phyloP scores from a whole-genome alignment of 345 rosid genomes.

The Camelina hispida region DNA sequence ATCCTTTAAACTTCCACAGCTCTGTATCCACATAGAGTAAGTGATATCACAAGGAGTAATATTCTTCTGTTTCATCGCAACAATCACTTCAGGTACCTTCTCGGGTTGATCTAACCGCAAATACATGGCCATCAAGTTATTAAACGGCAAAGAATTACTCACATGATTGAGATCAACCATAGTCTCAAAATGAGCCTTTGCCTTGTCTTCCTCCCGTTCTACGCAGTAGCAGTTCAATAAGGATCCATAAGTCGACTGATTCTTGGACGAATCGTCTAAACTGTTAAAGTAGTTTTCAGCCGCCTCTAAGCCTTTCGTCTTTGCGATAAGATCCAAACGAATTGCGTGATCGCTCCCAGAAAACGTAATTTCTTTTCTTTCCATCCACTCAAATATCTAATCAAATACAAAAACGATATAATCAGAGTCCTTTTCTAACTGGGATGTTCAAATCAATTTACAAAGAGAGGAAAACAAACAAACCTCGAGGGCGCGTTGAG shows the following conservation, averaged over 20 bases:
- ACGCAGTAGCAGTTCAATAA: slow-evolving; percentile 71
- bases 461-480: neutral
- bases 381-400: slow-evolving; percentile 87
- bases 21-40: slow-evolving; percentile 64
- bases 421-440: neutral
- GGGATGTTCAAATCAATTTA: neutral
- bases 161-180: slow-evolving; percentile 58
- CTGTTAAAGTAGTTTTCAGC: slow-evolving; percentile 62
- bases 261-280: slow-evolving; percentile 50
- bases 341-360: slow-evolving; percentile 54
- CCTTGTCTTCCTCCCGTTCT: slow-evolving; percentile 56
- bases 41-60: slow-evolving; percentile 41
- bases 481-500: slow-evolving; percentile 71
- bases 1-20: slow-evolving; percentile 55
- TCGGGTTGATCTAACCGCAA: slow-evolving; percentile 62
- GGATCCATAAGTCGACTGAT: slow-evolving; percentile 52
- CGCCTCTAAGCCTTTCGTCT: slow-evolving; percentile 58
- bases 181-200: slow-evolving; percentile 55
- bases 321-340: slow-evolving; percentile 65
- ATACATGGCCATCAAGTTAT: slow-evolving; percentile 62
- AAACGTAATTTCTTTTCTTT: slow-evolving; percentile 57
- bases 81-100: slow-evolving; percentile 54
- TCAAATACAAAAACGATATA: neutral
- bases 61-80: slow-evolving; percentile 61
- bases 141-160: slow-evolving; percentile 51